Percentiles rank a stretch among this genome's conserved stretches.
phyloP scores from a whole-genome alignment of 441 rosid species.

The Gossypium schwendimanii region DNA sequence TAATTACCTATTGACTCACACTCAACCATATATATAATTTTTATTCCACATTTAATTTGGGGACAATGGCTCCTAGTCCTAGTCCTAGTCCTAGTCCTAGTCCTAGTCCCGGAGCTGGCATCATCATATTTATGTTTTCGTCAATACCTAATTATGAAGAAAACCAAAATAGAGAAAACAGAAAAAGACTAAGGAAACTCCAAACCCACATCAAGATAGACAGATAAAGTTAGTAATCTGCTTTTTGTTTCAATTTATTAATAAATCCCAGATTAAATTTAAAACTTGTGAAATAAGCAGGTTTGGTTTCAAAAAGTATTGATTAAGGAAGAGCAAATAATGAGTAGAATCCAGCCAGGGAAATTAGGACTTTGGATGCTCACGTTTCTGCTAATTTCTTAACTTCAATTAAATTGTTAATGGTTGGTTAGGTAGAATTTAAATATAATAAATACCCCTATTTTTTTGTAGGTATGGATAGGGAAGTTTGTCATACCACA shows the following conservation, averaged over 20 bases:
- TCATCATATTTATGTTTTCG: not conserved
- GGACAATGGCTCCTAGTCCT: not conserved
- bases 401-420: not conserved
- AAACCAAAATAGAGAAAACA: not conserved
- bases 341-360: too few species aligned
- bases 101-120: not conserved
- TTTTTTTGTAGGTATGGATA: too few species aligned
- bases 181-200: not conserved
- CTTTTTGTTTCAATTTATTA: not conserved
- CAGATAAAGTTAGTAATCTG: not conserved
- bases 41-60: not conserved
- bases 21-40: not conserved
- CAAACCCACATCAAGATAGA: not conserved
- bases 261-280: not conserved
- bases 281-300: not conserved
- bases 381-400: not conserved
- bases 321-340: not conserved
- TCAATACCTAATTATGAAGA: not conserved
- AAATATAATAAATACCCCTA: not conserved
- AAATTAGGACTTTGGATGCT: not conserved
- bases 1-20: slow-evolving; percentile 16
- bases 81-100: too few species aligned
- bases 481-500: too few species aligned
- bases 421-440: not conserved
- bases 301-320: too few species aligned